Evolutionary conservation across 768 basidiomycete species (phyloP).

Genomic region (Termitomyces heimii): DNA sequence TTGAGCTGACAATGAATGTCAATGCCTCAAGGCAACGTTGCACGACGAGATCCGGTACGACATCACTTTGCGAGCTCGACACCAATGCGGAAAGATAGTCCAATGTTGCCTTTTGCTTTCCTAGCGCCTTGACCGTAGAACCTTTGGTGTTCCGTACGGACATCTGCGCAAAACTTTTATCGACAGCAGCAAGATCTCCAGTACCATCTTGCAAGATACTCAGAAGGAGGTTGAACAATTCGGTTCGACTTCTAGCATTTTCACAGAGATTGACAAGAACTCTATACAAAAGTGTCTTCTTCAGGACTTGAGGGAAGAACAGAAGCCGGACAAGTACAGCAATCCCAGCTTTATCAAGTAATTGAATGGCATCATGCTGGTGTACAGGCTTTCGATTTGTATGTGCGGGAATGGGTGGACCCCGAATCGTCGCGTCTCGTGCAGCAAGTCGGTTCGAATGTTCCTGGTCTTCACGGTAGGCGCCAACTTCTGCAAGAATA

Average conservation of each 20-base stretch:
- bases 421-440: constrained; percentile 23
- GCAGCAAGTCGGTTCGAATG: constrained; percentile 24
- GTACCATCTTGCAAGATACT: constrained; percentile 93
- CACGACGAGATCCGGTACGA: constrained; percentile 87
- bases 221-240: constrained; percentile 92
- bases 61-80: constrained; percentile 59
- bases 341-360: constrained; percentile 86
- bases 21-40: constrained; percentile 93
- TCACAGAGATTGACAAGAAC: constrained; percentile 95
- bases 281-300: constrained; percentile 80
- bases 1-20: constrained; percentile 79
- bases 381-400: constrained; percentile 43
- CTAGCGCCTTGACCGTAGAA: constrained; percentile 48
- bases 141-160: constrained; percentile 60
- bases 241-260: constrained; percentile 85
- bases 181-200: constrained; percentile 85
- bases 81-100: constrained; percentile 48
- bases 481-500: constrained; percentile 80
- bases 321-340: constrained; percentile 87
- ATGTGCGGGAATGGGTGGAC: constrained; percentile 20
- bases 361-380: constrained; percentile 84
- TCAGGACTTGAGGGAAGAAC: constrained; percentile 92
- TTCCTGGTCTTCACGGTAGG: constrained; percentile 53
- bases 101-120: constrained; percentile 62
- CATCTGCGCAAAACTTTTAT: constrained; percentile 91